phyloP scores from a whole-genome alignment of 495 filamentous ascomycete genomes.

The Hapsidospora chrysogenum region DNA sequence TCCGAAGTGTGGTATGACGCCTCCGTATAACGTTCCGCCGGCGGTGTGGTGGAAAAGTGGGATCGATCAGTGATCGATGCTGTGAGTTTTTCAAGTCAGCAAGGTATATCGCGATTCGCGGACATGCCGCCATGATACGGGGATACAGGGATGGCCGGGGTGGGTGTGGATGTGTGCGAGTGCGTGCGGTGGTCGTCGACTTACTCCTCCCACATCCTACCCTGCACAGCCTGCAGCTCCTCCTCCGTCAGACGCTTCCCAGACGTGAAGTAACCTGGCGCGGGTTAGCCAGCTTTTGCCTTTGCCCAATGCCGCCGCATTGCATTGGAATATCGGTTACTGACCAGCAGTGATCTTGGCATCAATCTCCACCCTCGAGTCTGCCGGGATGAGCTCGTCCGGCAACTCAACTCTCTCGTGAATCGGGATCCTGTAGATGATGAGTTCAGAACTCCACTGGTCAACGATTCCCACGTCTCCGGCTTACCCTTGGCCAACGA shows the following conservation, averaged over 20 bases:
- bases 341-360: slow-evolving; percentile 96
- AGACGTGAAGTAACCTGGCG: slow-evolving; percentile 61
- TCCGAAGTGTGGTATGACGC: too few relatives aligned
- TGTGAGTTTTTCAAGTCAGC: too few relatives aligned
- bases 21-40: too few relatives aligned
- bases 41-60: too few relatives aligned
- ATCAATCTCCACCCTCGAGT: slow-evolving; percentile 94
- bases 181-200: slow-evolving; percentile 8
- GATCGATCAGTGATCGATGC: slow-evolving; percentile 26
- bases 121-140: too few relatives aligned
- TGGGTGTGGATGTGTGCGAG: neutral
- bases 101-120: too few relatives aligned
- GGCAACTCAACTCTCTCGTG: slow-evolving; percentile 86
- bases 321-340: slow-evolving; percentile 27
- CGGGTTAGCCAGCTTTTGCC: slow-evolving; percentile 8
- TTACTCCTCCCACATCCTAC: slow-evolving; percentile 84
- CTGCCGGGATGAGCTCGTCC: slow-evolving; percentile 83
- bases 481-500: slow-evolving; percentile 72
- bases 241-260: slow-evolving; percentile 79
- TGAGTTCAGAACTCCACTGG: slow-evolving; percentile 4
- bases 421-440: slow-evolving; percentile 56
- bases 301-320: neutral
- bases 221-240: slow-evolving; percentile 70
- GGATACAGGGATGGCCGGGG: too few relatives aligned
- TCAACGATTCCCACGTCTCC: neutral